A percentile compares a stretch with the other conserved stretches of the same genome.
These are phyloP conservation scores for Citrus inodora DNA, from an alignment of 345 rosid genomes.

Conservation along the genomic window DNA sequence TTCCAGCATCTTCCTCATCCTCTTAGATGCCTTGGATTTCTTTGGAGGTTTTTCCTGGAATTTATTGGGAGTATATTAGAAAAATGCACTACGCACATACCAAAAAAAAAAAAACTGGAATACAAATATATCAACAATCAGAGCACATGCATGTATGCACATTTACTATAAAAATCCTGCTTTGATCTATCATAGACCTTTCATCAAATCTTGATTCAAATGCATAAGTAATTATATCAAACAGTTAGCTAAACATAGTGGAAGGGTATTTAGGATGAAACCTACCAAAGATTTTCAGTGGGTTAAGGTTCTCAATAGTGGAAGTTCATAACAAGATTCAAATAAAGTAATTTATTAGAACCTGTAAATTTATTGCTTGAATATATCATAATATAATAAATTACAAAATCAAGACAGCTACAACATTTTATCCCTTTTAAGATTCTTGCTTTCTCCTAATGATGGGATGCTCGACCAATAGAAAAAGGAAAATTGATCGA, in stretches of 20 bases:
- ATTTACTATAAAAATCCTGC: neutral
- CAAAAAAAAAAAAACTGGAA: neutral
- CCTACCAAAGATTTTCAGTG: too few relatives aligned
- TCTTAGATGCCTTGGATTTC: slow-evolving; percentile 61
- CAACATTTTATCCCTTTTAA: too few relatives aligned
- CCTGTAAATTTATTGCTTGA: neutral
- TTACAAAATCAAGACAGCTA: too few relatives aligned
- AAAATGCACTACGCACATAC: neutral
- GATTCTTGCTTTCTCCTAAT: too few relatives aligned
- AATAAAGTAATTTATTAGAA: neutral
- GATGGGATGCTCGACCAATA: neutral
- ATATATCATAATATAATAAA: neutral
- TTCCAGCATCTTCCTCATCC: slow-evolving; percentile 66
- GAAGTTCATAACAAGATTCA: neutral
- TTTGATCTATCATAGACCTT: neutral
- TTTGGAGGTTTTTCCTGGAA: slow-evolving; percentile 49
- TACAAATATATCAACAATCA: neutral
- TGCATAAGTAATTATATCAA: neutral
- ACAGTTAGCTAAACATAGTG: neutral
- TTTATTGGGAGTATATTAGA: neutral
- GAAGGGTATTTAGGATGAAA: neutral
- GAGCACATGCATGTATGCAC: neutral
- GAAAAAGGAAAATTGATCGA: neutral
- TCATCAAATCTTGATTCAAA: neutral
- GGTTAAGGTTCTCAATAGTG: neutral